These are phyloP conservation scores for Cyphellophora attinorum DNA, from an alignment of 2,329 filamentous ascomycete species.

Conservation along the genomic window DNA sequence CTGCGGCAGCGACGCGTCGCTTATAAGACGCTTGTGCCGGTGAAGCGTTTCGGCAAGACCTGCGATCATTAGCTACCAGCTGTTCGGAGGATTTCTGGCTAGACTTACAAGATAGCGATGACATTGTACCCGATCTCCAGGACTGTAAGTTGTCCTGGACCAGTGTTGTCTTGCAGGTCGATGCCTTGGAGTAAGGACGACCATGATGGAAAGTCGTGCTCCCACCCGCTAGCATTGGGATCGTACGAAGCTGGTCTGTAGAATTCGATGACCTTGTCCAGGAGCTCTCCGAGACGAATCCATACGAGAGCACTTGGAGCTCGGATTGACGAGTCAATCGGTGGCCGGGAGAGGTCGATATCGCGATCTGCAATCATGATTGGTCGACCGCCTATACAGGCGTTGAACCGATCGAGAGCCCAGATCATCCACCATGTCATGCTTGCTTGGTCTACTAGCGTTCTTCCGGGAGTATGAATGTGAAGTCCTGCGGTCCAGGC, in stretches of 20 bases:
- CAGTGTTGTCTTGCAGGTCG: constrained; percentile 4
- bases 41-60: constrained; percentile 43
- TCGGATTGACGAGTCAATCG: constrained; percentile 6
- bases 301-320: constrained; percentile 26
- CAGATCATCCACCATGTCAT: constrained; percentile 31
- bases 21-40: constrained; percentile 41
- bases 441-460: constrained; percentile 20
- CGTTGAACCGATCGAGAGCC: constrained; percentile 32
- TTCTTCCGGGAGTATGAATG: constrained; percentile 26
- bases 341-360: constrained; percentile 26
- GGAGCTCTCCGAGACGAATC: constrained; percentile 27
- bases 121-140: constrained; percentile 49
- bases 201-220: constrained; percentile 28
- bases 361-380: constrained; percentile 30
- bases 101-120: constrained; percentile 40
- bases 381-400: constrained; percentile 29
- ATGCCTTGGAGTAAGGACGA: constrained; percentile 15
- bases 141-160: constrained; percentile 19
- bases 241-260: constrained; percentile 26
- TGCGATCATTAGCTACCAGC: not conserved
- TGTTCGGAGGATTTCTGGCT: not conserved
- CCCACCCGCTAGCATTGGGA: constrained; percentile 25
- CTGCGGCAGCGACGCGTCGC: constrained; percentile 46
- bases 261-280: constrained; percentile 29
- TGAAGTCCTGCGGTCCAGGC: constrained; percentile 30